These are phyloP conservation scores for Saturnispora bothae DNA, from an alignment of 805 yeast species.

Conservation along the genomic window DNA sequence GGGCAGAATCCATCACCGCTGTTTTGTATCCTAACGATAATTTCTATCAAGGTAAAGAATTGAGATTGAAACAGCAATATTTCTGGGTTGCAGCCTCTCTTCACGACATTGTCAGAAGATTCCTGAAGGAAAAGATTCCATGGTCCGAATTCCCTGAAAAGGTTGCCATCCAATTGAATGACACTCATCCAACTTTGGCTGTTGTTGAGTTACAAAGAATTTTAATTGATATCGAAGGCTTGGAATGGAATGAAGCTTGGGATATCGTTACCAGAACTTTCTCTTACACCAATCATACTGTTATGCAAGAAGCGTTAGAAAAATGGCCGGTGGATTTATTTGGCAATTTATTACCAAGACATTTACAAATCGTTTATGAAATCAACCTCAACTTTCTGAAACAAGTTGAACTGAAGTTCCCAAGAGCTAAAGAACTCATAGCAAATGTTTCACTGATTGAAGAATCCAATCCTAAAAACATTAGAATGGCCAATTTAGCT, in stretches of 20 bases:
- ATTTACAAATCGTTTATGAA: constrained; percentile 80
- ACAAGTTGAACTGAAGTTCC: constrained; percentile 64
- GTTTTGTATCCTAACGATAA: constrained; percentile 92
- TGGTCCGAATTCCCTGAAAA: constrained; percentile 80
- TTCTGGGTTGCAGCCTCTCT: constrained; percentile 95
- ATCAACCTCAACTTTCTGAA: constrained; percentile 74
- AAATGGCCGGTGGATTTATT: constrained; percentile 87
- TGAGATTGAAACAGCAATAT: constrained; percentile 89
- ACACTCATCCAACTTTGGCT: constrained; percentile 90
- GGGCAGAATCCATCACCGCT: constrained; percentile 86
- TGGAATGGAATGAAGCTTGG: constrained; percentile 84
- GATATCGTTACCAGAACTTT: constrained; percentile 65
- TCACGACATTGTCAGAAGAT: constrained; percentile 83
- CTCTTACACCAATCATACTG: constrained; percentile 93
- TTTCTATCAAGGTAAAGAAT: constrained; percentile 82
- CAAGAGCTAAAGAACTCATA: constrained; percentile 57
- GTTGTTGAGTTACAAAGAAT: constrained; percentile 83
- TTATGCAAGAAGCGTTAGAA: constrained; percentile 88
- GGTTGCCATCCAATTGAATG: constrained; percentile 87
- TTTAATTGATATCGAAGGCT: constrained; percentile 70
- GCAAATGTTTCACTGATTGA: constrained; percentile 74
- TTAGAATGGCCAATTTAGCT: constrained; percentile 88
- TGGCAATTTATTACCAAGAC: constrained; percentile 77
- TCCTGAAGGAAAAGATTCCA: constrained; percentile 63
- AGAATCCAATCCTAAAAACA: constrained; percentile 69